Evolutionary conservation across 1,284 basidiomycete species (phyloP), one percentile per base, ranked within the genome.

Genomic region (Rhodotorula sp.): DNA sequence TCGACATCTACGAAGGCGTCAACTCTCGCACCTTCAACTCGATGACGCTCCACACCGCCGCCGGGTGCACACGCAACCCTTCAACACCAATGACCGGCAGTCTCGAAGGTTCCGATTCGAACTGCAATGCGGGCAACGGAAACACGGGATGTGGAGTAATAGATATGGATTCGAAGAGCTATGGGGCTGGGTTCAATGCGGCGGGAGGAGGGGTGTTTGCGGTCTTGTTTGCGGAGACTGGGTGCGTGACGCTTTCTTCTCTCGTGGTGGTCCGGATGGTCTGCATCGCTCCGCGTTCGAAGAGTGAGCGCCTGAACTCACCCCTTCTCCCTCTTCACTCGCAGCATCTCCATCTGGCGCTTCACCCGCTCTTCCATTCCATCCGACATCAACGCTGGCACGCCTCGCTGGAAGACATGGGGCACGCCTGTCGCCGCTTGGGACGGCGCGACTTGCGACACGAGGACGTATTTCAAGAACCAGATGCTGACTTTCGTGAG

Each of bases 121-220:
- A 26, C 30, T 24, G 31, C 20, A 20, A 6, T 44, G 4, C 7
- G 30, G 30, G 13, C 65, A 70, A 31, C 75, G 76, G 57, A 64
- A 76, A 34, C 34, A 34, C 34, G 34, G 90, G 90, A 13, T 92
- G 91, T 78, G 83, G 81, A 10, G 80, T 77, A 16, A 75, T 75
- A 40, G 74, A 76, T 53, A 60, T 61, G 22, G 65, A 71, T 46
- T 63, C 74, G 16, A 61, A 54, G 18, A 73, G 74, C 18, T 77
- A 78, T 54, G 77, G 77, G 11, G 64, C 72, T 16, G 74, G 65
- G 0, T 79, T 78, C 64, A 76, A 76, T 13, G 52, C 52, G 4
- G 69, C 61, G 30, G 78, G 78, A 9, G 78, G 78, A 18, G 76
- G 77, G 24, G 67, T 68, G 22, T 68, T 64, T 48, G 67, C 67